Evolutionary conservation across 1,284 basidiomycete species (phyloP).

Genomic region (Phellinidium pouzarii): DNA sequence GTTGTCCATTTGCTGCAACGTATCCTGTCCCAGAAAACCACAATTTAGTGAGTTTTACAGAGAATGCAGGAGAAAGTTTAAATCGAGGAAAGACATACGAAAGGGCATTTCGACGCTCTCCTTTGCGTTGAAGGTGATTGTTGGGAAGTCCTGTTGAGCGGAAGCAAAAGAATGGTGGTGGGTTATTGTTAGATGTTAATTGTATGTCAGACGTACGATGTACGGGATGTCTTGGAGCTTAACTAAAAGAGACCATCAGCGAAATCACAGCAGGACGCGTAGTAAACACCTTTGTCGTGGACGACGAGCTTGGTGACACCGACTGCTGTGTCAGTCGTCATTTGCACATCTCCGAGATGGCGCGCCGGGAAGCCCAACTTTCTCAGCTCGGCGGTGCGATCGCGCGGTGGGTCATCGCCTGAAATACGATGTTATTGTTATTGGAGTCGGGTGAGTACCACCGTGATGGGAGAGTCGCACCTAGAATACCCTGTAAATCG

Average conservation of each 20-base stretch:
- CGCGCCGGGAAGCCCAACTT: constrained; percentile 80
- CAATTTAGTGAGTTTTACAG: not conserved
- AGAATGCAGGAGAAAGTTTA: not conserved
- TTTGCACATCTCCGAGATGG: constrained; percentile 82
- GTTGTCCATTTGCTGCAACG: constrained; percentile 31
- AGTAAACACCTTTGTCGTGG: constrained; percentile 60
- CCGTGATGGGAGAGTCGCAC: constrained; percentile 31
- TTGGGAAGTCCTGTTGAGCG: constrained; percentile 69
- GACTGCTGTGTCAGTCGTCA: constrained; percentile 97
- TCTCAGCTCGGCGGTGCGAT: constrained; percentile 83
- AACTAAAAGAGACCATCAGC: constrained; percentile 31
- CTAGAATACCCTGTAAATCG: constrained; percentile 58
- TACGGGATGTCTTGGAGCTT: constrained; percentile 69
- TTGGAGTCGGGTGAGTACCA: not conserved
- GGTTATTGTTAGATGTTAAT: not conserved
- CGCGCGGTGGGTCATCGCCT: constrained; percentile 89
- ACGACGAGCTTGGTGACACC: constrained; percentile 89
- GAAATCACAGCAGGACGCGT: constrained; percentile 8
- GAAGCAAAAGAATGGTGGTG: not conserved
- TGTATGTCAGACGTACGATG: constrained; percentile 37
- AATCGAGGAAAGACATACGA: constrained; percentile 43
- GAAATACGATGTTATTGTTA: constrained; percentile 12
- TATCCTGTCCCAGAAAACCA: not conserved
- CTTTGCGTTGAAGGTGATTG: constrained; percentile 72
- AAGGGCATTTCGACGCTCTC: constrained; percentile 96